Base-by-base conservation (phyloP, 2,329 filamentous ascomycete species). In the Paramyrothecium roridum region DNA sequence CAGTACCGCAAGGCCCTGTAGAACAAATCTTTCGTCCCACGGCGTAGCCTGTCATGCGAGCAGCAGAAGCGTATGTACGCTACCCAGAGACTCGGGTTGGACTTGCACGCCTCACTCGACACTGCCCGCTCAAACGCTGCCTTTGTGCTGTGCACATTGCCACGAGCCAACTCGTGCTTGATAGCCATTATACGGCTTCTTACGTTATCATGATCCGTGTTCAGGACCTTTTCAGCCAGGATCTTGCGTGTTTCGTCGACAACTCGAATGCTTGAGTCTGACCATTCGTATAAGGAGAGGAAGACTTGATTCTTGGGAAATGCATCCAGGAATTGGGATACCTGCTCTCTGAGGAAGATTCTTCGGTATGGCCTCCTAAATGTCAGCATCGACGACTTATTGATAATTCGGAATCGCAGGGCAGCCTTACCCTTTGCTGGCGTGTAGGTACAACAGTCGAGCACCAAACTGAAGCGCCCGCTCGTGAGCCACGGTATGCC, bases 281-380 rank as follows among this genome's bases (percentile, higher is more conserved):
- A 86, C 77, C 87, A 89, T n/a, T 86, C 81, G 59, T 88, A 88
- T 0, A 95, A 73, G 1, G 82, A 77, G 1, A 96, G 79, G 58
- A 97, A 87, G 7, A 91, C 78, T 2, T 85, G 89, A 72, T 96
- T 97, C 50, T 78, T 77, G 0, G 92, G 91, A 67, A 92, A 96
- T 8, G 74, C 67, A 0, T 64, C 63, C 21, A 95, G 76, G 58
- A 87, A 89, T 2, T 77, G 72, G 4, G 76, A 72, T 1, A 96
- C 73, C 13, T 86, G 75, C 8, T 80, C 72, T 47, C 89, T 86
- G 34, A 96, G 70, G 19, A 86, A 79, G 0, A 79, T 75, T 4
- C 90, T 88, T 52, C 87, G 86, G 71, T 89, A 91, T 3, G 87
- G 80, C 3, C 83, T 84, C 52, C 23, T 52, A 8, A 8, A 13